Evolutionary conservation across 129 eudicot genomes (phyloP), one percentile per base, ranked within the genome.

Genomic region (Tanacetum coccineum): DNA sequence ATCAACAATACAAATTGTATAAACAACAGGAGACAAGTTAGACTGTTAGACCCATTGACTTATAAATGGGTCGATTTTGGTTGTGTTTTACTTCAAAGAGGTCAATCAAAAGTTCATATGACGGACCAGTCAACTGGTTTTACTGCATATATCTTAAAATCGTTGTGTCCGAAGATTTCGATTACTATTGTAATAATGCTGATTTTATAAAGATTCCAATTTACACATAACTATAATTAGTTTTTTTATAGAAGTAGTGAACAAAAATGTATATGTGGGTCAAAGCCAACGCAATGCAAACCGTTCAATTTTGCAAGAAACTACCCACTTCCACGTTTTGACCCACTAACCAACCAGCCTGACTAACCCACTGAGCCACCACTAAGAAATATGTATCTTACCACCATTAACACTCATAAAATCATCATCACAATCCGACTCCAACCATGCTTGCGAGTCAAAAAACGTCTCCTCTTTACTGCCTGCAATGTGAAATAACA

Each of bases 401-500:
- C 89, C 89, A 15, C 95, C 95, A 45, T 79, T 84, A 21, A 87
- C 84, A n/a, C 95, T 87, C 70, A 67, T 71, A 75, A 79, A 87
- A 78, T 78, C 82, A 73, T 87, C 90, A 25, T 87, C 95, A 63
- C 95, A 81, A 39, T 87, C 95, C 0, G 95, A 87, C 7, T 87
- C 95, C 51, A 84, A 61, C 95, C 95, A 87, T 49, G 81, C 85
- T 26, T 87, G 95, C 26, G 95, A 81, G 72, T 87, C 95, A 46
- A 81, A 87, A 68, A 87, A 87, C 30, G 76, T 62, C 66, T 87
- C 95, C 56, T 87, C 94, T 76, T 83, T 87, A 78, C 87, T 87
- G 13, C 84, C 94, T 87, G 79, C 59, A 70, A 26, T 48, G 42
- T 58, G 39, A 55, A 32, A 62, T 44, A n/a, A 60, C 42, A 53